A percentile compares a stretch with the other conserved stretches of the same genome.
Evolutionary conservation across 176 grass and related monocot genomes (phyloP).

Genomic region (Miscanthus lutarioriparius): DNA sequence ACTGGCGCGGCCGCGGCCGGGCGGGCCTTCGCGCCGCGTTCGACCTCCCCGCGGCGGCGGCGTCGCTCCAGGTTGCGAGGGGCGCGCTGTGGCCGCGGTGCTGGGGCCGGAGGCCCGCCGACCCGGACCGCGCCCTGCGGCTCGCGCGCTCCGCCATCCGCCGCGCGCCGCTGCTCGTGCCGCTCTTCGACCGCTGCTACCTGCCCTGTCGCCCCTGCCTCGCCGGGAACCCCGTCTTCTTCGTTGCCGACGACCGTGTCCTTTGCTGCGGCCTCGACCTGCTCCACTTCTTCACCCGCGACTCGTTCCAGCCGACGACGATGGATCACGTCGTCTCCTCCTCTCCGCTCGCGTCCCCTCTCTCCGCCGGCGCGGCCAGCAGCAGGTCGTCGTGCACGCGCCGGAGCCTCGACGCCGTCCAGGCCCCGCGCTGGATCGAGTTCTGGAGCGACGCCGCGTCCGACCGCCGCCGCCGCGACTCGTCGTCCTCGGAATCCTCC

Average conservation of each 20-base stretch:
- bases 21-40: slow-evolving; percentile 39
- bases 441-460: slow-evolving; percentile 97
- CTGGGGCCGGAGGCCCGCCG: slow-evolving; percentile 63
- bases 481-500: slow-evolving; percentile 81
- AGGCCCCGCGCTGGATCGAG: slow-evolving; percentile 91
- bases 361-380: not conserved
- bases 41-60: slow-evolving; percentile 61
- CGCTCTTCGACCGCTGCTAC: slow-evolving; percentile 89
- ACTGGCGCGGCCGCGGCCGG: slow-evolving; percentile 58
- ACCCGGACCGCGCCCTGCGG: slow-evolving; percentile 57
- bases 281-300: slow-evolving; percentile 77
- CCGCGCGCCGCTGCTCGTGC: slow-evolving; percentile 67
- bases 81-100: slow-evolving; percentile 78
- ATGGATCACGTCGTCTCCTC: slow-evolving; percentile 19
- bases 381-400: slow-evolving; percentile 51
- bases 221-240: slow-evolving; percentile 93
- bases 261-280: slow-evolving; percentile 90
- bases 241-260: slow-evolving; percentile 81
- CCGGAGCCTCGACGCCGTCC: slow-evolving; percentile 75
- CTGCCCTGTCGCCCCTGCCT: slow-evolving; percentile 79
- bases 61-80: slow-evolving; percentile 57
- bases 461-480: slow-evolving; percentile 81
- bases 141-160: slow-evolving; percentile 70
- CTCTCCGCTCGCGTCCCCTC: not conserved
- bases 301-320: slow-evolving; percentile 47